Conservation (phyloP, 2,329 filamentous ascomycete species). For the Phyllosticta citriasiana region DNA sequence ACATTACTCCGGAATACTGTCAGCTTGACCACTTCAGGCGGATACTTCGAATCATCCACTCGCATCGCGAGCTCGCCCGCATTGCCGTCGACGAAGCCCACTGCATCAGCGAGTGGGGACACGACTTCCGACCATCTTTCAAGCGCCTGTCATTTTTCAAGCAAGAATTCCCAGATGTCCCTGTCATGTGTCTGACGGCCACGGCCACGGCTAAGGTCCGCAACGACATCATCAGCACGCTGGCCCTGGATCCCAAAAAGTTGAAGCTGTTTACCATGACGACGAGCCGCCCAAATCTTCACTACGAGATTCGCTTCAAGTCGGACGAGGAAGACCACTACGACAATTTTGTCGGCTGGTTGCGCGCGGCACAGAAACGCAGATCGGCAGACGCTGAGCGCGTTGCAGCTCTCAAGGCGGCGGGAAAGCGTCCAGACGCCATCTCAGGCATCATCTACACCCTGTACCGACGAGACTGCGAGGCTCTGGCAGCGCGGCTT, state of each 20-base stretch:
- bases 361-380: conserved; percentile 61
- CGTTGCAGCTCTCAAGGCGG: conserved; percentile 46
- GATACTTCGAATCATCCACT: conserved; percentile 60
- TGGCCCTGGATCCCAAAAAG: conserved; percentile 55
- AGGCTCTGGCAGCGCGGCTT: conserved; percentile 56
- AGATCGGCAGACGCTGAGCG: conserved; percentile 49
- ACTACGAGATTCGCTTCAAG: conserved; percentile 82
- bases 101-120: conserved; percentile 96
- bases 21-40: conserved; percentile 66
- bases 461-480: conserved; percentile 63
- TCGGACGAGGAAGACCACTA: conserved; percentile 66
- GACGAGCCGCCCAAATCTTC: conserved; percentile 73
- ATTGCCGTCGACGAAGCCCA: conserved; percentile 92
- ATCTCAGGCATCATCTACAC: conserved; percentile 75
- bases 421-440: conserved; percentile 48
- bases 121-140: conserved; percentile 92
- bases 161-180: conserved; percentile 68
- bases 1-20: conserved; percentile 89
- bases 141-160: conserved; percentile 81
- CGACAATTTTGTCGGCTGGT: conserved; percentile 65
- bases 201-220: conserved; percentile 77
- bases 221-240: conserved; percentile 67
- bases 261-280: conserved; percentile 73
- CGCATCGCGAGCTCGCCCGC: conserved; percentile 74
- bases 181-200: conserved; percentile 86